A percentile compares a stretch with the other conserved stretches of the same genome.
Evolutionary conservation across 2,329 filamentous ascomycete genomes (phyloP).

Genomic region (Aureobasidium lini): DNA sequence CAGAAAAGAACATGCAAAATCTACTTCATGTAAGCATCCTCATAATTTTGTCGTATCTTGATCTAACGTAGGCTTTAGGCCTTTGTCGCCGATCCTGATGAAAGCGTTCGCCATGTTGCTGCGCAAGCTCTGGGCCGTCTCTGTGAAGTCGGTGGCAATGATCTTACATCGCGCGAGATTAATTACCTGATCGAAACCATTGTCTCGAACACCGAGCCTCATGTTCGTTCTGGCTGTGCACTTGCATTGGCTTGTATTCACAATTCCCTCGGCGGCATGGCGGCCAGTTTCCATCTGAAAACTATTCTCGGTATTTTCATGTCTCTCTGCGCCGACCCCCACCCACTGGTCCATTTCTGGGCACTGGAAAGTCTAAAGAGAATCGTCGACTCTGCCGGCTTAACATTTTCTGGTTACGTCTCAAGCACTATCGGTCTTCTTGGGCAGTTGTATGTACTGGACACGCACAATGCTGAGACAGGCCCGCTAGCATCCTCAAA

Average conservation of each 20-base stretch:
- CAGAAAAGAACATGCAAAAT: conserved; percentile 63
- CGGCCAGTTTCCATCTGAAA: conserved; percentile 90
- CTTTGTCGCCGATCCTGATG: conserved; percentile 76
- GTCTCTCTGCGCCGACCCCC: conserved; percentile 91
- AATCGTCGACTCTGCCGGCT: conserved; percentile 83
- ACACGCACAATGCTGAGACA: conserved; percentile 83
- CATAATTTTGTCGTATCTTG: neutral
- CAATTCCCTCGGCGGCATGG: conserved; percentile 94
- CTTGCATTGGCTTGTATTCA: conserved; percentile 91
- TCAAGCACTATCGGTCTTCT: conserved; percentile 88
- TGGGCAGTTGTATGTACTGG: conserved; percentile 83
- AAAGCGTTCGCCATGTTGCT: conserved; percentile 76
- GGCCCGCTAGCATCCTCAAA: conserved; percentile 78
- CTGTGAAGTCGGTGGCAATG: conserved; percentile 76
- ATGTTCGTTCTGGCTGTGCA: conserved; percentile 86
- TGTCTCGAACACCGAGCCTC: conserved; percentile 86
- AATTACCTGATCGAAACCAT: conserved; percentile 91
- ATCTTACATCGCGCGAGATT: conserved; percentile 82
- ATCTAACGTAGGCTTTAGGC: conserved; percentile 31
- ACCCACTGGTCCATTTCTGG: conserved; percentile 94
- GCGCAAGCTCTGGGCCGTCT: conserved; percentile 80
- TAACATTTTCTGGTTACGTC: conserved; percentile 87
- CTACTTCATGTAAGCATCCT: conserved; percentile 64
- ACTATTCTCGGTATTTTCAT: conserved; percentile 97
- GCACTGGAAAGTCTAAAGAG: conserved; percentile 80